Base-by-base conservation (phyloP, 2,329 filamentous ascomycete species). In the Xylaria digitata region DNA sequence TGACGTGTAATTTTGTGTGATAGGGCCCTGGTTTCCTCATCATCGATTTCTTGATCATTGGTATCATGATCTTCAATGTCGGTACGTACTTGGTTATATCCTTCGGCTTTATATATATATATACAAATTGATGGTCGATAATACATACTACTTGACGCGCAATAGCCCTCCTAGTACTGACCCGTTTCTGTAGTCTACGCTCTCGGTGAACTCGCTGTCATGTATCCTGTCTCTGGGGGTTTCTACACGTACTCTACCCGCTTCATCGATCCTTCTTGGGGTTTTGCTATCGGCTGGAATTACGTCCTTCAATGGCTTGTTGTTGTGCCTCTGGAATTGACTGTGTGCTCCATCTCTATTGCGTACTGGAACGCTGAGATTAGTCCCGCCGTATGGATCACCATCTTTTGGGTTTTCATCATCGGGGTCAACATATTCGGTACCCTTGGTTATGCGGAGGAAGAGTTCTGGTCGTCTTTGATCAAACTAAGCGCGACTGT, bases 61-160 rank as follows among this genome's bases (percentile, higher is more conserved):
- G 86, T 74, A 66, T 85, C 71, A 87, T 88, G 85, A 85, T 89
- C 77, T 85, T 88, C 73, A 86, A 87, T 71, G 86, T 87, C 53
- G 78, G 78, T 79, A 73, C 64, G 73, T 72, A 19, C 8, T 48
- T 15, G 26, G n/a, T 42, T 34, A n/a, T 34, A 30, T 15, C 26
- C 54, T 15, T 43, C 7, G 23, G 13, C 21, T 6, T 13, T 23
- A 6, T 37, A 34, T 3, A 19, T 19, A 30, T 7, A 21, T 37
- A 34, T 3, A 19, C 26, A 30, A 5, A 21, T 54, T 11, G 15
- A 19, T 13, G 11, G 30, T 6, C n/a, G 17, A 6, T 3, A 21
- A 13, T 19, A 26, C 46, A 13, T 19, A 26, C 46, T 49, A n/a
- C 54, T 45, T 26, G 13, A 23, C 9, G 42, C 40, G n/a, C 5